phyloP scores from a whole-genome alignment of 306 rosid species.

The Vigna reflexopilosa region DNA sequence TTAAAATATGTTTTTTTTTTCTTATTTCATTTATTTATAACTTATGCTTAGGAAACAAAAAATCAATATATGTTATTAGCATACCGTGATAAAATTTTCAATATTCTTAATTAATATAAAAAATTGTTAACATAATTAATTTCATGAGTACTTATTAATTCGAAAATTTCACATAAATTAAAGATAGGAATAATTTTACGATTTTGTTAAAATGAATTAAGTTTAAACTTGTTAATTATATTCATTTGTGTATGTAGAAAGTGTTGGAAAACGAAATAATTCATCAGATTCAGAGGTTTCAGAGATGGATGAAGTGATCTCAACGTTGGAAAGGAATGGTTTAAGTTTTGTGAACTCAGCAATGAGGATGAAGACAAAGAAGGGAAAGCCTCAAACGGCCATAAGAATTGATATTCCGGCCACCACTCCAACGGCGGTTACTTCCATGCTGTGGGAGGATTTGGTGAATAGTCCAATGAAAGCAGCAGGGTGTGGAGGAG shows the following conservation, averaged over 20 bases:
- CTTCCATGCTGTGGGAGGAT: conserved; percentile 85
- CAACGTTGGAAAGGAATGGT: conserved; percentile 68
- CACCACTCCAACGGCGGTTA: conserved; percentile 64
- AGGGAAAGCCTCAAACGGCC: conserved; percentile 73
- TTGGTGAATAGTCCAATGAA: conserved; percentile 66
- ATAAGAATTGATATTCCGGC: conserved; percentile 74
- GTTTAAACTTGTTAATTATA: too few relatives aligned
- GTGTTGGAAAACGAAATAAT: conserved; percentile 52
- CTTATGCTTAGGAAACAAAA: neutral
- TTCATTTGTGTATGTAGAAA: conserved; percentile 47
- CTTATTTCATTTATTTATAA: neutral
- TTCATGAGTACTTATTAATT: conserved; percentile 1
- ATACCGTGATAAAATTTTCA: too few relatives aligned
- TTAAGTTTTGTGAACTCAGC: conserved; percentile 55
- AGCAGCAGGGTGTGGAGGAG: conserved; percentile 67
- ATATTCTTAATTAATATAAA: too few relatives aligned
- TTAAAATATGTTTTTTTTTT: neutral
- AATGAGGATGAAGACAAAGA: conserved; percentile 61
- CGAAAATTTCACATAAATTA: too few relatives aligned
- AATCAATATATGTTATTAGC: too few relatives aligned
- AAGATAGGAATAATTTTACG: too few relatives aligned
- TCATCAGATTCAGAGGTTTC: conserved; percentile 52
- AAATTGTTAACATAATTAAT: neutral
- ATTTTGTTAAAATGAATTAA: too few relatives aligned
- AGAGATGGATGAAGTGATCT: conserved; percentile 65